Evolutionary conservation across 352 stramenopile genomes (phyloP), one percentile per base, ranked within the genome.

Genomic region (Phytopythium oedochilum): DNA sequence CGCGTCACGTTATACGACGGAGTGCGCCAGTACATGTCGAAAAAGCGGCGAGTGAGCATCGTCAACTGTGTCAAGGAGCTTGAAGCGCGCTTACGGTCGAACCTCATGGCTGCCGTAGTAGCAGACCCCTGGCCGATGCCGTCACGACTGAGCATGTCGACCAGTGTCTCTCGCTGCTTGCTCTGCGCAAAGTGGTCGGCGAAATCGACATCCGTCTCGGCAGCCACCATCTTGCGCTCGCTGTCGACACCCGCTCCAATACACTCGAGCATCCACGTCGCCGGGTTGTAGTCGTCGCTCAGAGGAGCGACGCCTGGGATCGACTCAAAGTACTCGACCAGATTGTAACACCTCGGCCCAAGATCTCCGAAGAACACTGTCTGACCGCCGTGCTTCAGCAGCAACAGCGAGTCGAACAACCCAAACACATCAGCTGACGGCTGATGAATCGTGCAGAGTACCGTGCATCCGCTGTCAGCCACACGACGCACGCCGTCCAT

Each of bases 1-100:
- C 88, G 75, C 15, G 74, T 76, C 6, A 87, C 36, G 54, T 92
- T 94, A 67, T 96, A 97, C 40, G 67, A 71, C 32, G 87, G 83
- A 11, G 73, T 89, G 23, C 89, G 73, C 77, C 74, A 96, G 56
- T 96, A 96, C 34, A 83, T 66, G 31, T 85, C 64, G 43, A 62
- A 62, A n/a, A 73, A 72, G 28, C 75, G 63, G 10, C 70, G 52
- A 23, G 70, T 69, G n/a, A 89, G 23, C 53, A 67, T 49, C 69
- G 65, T 26, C 54, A 78, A 23, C 57, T 75, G 45, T 12, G 54
- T 31, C 48, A 54, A 63, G 15, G 51, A 56, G 2, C 55, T 68
- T 14, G 61, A 43, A 8, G 58, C 65, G 1, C 55, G 52, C 52
- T 71, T 75, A 31, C 47, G 51, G 0, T 53, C 56, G 45, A 64